These are phyloP conservation scores for Pezicula carpinea DNA, from an alignment of 2,329 filamentous ascomycete genomes.

Conservation along the genomic window DNA sequence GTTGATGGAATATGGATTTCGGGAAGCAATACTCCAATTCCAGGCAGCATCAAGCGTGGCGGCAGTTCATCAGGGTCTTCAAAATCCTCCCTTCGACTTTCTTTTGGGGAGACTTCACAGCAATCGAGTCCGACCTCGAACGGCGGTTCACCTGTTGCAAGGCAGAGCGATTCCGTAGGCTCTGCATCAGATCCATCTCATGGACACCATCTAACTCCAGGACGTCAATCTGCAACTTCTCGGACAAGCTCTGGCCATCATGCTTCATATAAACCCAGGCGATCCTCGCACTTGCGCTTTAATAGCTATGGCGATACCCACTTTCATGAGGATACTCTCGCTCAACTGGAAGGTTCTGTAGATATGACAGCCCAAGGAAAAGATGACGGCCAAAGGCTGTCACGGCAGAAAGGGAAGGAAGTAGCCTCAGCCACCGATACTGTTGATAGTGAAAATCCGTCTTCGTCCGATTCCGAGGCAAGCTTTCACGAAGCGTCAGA, in stretches of 20 bases:
- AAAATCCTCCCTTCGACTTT: neutral
- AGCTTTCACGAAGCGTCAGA: slow-evolving; percentile 8
- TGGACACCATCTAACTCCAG: neutral
- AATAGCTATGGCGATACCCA: slow-evolving; percentile 20
- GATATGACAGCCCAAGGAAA: slow-evolving; percentile 6
- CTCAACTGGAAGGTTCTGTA: slow-evolving; percentile 19
- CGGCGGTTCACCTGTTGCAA: too few relatives aligned
- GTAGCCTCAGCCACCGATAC: slow-evolving; percentile 16
- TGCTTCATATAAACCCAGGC: slow-evolving; percentile 28
- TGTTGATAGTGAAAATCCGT: slow-evolving; percentile 26
- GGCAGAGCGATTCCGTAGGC: too few relatives aligned
- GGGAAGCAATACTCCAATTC: slow-evolving; percentile 19
- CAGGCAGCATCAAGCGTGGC: slow-evolving; percentile 15
- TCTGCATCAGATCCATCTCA: neutral
- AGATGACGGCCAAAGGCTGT: slow-evolving; percentile 14
- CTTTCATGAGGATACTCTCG: slow-evolving; percentile 22
- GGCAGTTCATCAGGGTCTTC: slow-evolving; percentile 11
- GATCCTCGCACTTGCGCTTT: slow-evolving; percentile 29
- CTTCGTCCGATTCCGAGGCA: slow-evolving; percentile 25
- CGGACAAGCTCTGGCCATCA: slow-evolving; percentile 4
- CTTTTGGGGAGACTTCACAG: slow-evolving; percentile 2
- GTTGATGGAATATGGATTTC: slow-evolving; percentile 79
- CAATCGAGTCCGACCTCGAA: neutral
- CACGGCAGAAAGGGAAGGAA: slow-evolving; percentile 8
- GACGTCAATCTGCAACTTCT: neutral